Base-by-base conservation (phyloP, 148 eudicot species). In the Polygonum aviculare region DNA sequence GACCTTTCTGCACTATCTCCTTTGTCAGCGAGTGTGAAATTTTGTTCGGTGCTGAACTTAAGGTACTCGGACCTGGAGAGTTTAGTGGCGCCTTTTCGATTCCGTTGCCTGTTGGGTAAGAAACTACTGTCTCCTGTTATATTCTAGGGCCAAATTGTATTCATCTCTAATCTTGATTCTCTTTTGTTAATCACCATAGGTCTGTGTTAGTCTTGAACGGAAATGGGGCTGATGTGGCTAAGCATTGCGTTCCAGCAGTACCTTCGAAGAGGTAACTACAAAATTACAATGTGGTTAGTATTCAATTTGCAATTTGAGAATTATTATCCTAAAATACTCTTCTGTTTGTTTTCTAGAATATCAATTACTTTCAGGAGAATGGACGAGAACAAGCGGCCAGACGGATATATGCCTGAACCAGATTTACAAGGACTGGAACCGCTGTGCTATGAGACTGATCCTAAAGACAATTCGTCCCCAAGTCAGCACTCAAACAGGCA, bases 1-100 rank as follows among this genome's bases (percentile, higher is more conserved):
- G 99, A 35, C 99, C 99, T 35, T 95, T 95, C 80, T 93, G 97
- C 75, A 95, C 99, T 2, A 90, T 95, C 26, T 95, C 99, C 38
- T 95, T 95, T 79, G 89, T 95, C 63, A 92, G 97, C 36, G 94
- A 95, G 85, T 95, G 99, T 81, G 77, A 89, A 14, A 95, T 95
- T 22, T 49, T 95, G 49, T 93, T 95, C 74, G 99, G 99, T 69
- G 80, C 91, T 39, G 93, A 89, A 77, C 82, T 95, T 80, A 90
- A 88, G 81, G 62, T 86, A 22, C 83, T 74, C 72, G 97, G 88
- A 49, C 82, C 99, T 55, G 99, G 97, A 33, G 93, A 90, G 75
- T 95, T 95, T 78, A 74, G 63, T 57, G 98, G 97, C 77, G 44
- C 90, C 33, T 26, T 74, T 48, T 81, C 85, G 44, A 87, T 95